Base-by-base conservation (phyloP, 305 asterid species). In the Solanum hybrid region DNA sequence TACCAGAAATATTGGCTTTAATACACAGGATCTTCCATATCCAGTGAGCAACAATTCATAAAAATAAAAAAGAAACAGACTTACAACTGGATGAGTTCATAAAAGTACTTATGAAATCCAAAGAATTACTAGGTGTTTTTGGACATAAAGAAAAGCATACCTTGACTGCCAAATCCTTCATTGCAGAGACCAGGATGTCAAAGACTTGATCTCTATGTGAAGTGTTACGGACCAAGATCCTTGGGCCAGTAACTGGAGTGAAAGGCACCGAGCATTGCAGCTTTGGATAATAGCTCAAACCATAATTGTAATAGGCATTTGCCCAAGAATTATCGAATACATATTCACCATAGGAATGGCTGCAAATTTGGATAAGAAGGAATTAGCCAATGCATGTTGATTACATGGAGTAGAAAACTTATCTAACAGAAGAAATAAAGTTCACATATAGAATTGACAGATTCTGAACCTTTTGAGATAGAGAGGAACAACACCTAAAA, bases 241-340 rank as follows among this genome's bases (percentile, higher is more conserved):
- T 94, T n/a, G 95, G 96, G 87, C 99, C 98, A 11, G 99, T 92
- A 89, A 96, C 99, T 87, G 99, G 98, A 73, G 99, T 96, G 91
- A 97, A 96, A 88, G 99, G 99, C 88, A 97, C 98, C 75, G 96
- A 95, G 89, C 96, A 93, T 88, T 96, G 99, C 89, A 96, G 90
- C 89, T 97, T 97, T 27, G 99, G 99, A 91, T 96, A 97, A 93
- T 96, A 97, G 92, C 96, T 96, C 89, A 95, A 86, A 80, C 99
- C 98, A 88, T 92, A 96, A 91, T 93, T 92, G 93, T 96, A 94
- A 80, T 96, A 97, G 92, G 99, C 98, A 89, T 96, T 98, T 56
- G 99, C 99, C 99, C 99, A 97, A 89, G 99, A 97, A 93, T 96
- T 98, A 91, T 97, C 99, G 90, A 97, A 96, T 90, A 97, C 99